phyloP scores from a whole-genome alignment of 441 rosid species.

The Hura crepitans region DNA sequence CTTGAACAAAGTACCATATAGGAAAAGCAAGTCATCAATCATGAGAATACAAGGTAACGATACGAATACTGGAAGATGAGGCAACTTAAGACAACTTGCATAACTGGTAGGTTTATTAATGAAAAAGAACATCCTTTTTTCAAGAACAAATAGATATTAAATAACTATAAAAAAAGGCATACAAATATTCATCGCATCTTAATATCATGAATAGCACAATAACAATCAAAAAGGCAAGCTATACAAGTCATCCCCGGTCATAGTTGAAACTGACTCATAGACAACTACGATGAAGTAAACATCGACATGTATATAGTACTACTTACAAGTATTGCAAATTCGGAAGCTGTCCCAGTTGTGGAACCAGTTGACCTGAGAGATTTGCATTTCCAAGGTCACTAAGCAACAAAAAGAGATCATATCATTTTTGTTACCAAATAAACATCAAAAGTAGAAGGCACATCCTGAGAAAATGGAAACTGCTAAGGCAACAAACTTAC shows the following conservation, averaged over 20 bases:
- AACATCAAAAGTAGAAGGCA: neutral
- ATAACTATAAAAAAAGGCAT: no score
- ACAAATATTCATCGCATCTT: neutral
- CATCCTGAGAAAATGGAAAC: conserved; percentile 1
- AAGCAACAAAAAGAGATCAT: conserved; percentile 17
- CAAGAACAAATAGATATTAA: no score
- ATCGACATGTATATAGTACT: neutral
- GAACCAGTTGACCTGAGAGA: conserved; percentile 73
- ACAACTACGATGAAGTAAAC: neutral
- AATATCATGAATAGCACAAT: neutral
- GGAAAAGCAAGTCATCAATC: neutral
- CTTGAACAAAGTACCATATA: neutral
- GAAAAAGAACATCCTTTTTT: neutral
- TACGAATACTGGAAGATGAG: neutral
- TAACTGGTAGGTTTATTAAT: neutral
- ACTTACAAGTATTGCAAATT: conserved; percentile 89
- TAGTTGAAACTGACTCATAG: neutral
- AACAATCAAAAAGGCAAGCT: neutral
- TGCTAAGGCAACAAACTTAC: conserved; percentile 35
- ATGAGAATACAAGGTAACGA: neutral
- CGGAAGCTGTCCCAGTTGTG: conserved; percentile 69
- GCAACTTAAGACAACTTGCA: neutral
- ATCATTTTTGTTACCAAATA: conserved; percentile 5
- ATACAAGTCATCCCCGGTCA: neutral
- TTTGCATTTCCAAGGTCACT: conserved; percentile 95